These are phyloP conservation scores for Albatrellus ellisii DNA, from an alignment of 768 basidiomycete species.

Conservation along the genomic window DNA sequence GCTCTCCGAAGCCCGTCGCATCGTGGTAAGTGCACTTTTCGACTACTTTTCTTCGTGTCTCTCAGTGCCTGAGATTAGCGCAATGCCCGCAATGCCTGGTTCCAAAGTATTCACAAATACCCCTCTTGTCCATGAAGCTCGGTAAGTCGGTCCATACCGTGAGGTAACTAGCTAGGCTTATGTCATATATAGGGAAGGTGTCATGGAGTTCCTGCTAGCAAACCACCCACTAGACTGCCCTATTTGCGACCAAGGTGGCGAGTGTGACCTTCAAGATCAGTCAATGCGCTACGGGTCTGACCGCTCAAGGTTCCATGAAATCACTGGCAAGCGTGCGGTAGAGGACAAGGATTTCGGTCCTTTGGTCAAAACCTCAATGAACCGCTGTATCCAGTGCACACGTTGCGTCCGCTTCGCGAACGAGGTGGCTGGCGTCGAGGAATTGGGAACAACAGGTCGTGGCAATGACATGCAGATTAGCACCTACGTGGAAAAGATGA, in stretches of 20 bases:
- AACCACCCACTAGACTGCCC: conserved; percentile 99
- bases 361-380: conserved; percentile 97
- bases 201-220: conserved; percentile 97
- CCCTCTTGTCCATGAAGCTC: conserved; percentile 79
- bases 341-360: conserved; percentile 98
- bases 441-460: conserved; percentile 91
- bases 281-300: conserved; percentile 99
- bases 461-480: conserved; percentile 99
- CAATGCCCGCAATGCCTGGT: conserved; percentile 96
- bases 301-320: conserved; percentile 96
- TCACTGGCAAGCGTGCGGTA: conserved; percentile 93
- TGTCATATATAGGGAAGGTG: conserved; percentile 53
- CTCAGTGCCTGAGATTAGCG: conserved; percentile 30
- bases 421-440: conserved; percentile 97
- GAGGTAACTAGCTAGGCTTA: conserved; percentile 8
- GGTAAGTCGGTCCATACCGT: conserved; percentile 26
- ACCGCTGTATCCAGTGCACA: conserved; percentile 98
- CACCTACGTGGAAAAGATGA: conserved; percentile 94
- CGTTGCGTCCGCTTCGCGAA: conserved; percentile 98
- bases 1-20: conserved; percentile 89
- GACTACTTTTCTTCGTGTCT: not conserved
- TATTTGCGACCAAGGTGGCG: conserved; percentile 97
- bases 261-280: conserved; percentile 98
- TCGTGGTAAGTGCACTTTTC: conserved; percentile 52
- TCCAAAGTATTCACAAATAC: conserved; percentile 89